These are phyloP conservation scores for Coniophora puteana DNA, from an alignment of 1,284 basidiomycete species.

Conservation along the genomic window DNA sequence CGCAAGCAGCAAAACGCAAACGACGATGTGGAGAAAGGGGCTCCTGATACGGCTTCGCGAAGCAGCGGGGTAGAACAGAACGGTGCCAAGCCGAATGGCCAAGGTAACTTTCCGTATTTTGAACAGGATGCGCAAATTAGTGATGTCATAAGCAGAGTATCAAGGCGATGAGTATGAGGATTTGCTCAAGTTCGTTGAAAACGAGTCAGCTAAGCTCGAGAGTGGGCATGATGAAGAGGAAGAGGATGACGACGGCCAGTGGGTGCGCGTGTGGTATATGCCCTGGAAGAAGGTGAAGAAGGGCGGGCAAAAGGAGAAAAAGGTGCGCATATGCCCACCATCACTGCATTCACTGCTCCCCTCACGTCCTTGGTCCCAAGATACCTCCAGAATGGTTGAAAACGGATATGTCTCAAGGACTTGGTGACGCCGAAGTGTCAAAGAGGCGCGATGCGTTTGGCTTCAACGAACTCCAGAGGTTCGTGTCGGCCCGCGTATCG, in stretches of 20 bases:
- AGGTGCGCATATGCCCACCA: slow-evolving; percentile 12
- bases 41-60: too few species aligned
- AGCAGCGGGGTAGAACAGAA: too few species aligned
- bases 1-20: too few species aligned
- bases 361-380: slow-evolving; percentile 16
- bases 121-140: too few species aligned
- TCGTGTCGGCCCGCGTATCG: background rate
- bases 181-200: slow-evolving; percentile 4
- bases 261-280: slow-evolving; percentile 21
- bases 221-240: slow-evolving; percentile 7
- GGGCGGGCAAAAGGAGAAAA: slow-evolving; percentile 20
- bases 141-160: background rate
- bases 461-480: slow-evolving; percentile 45
- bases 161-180: slow-evolving; percentile 4
- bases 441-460: slow-evolving; percentile 31
- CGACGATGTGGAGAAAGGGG: too few species aligned
- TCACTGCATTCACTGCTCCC: background rate
- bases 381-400: slow-evolving; percentile 40
- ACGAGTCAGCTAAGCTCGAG: slow-evolving; percentile 10
- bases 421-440: slow-evolving; percentile 35
- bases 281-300: slow-evolving; percentile 37
- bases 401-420: slow-evolving; percentile 40
- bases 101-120: too few species aligned
- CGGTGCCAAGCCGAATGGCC: too few species aligned
- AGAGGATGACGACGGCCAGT: slow-evolving; percentile 13